Base-by-base conservation (phyloP, 202 grass and related monocot species). In the Zizania palustris region DNA sequence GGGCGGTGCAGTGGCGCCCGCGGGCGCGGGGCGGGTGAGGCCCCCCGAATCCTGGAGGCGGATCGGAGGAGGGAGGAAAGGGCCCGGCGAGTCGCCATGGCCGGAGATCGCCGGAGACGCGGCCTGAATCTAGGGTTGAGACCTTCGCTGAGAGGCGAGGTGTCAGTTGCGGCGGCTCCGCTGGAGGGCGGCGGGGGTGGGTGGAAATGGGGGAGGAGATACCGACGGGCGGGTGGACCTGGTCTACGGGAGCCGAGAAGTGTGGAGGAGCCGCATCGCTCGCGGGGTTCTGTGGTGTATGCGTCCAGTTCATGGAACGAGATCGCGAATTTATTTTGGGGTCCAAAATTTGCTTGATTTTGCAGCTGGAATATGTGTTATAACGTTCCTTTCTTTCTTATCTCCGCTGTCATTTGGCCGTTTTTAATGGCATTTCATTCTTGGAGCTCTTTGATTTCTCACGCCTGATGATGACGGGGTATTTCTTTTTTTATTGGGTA, bases 21-120 rank as follows among this genome's bases (percentile, higher is more conserved):
- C 9, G 81, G 75, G 0, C 83, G 83, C 43, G 85, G 75, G 8
- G 83, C 69, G 0, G 84, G 83, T 2, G 90, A 70, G 0, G 85
- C 68, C 20, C 53, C 87, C 12, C 87, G 73, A 11, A 77, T n/a
- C 54, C 84, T 83, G 35, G 76, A 83, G 16, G 82, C 76, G 36
- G 87, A 86, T 13, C 91, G 91, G 75, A 97, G 72, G 60, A 97
- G 79, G 28, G 86, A 93, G 11, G 94, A 81, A 44, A 80, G 84
- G 68, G 86, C 80, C 86, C 94, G 94, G 76, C 94, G 94, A 14
- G 94, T 88, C 68, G 94, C 94, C 94, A 97, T 97, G 75, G 82
- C 82, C 74, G 80, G 40, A 72, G 89, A 86, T 85, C 79, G 83
- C 73, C 92, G 86, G 89, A 72, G 57, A 53, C 41, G 71, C 73